A percentile compares a stretch with the other conserved stretches of the same genome.
phyloP scores from a whole-genome alignment of 164 flowering plant genomes.

The Macadamia integrifolia region DNA sequence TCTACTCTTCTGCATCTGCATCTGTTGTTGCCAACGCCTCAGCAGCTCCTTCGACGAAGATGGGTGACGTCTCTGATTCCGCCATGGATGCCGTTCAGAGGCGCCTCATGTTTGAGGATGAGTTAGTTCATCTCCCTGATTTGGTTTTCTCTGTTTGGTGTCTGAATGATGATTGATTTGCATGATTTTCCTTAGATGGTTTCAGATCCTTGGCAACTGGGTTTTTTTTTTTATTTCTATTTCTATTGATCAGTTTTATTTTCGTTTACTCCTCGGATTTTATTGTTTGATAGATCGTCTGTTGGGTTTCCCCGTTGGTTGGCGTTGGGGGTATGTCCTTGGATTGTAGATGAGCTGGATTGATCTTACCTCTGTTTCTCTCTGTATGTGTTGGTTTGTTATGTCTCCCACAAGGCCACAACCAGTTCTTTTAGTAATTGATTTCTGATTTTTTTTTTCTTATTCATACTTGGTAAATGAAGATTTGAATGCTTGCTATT shows the following conservation, averaged over 20 bases:
- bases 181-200: background rate
- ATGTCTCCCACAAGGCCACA: too few species aligned
- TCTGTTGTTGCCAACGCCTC: background rate
- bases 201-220: background rate
- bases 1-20: background rate
- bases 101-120: slow-evolving; percentile 82
- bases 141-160: background rate
- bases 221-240: background rate
- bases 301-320: background rate
- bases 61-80: slow-evolving; percentile 42
- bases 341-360: too few species aligned
- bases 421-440: background rate
- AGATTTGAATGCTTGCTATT: too few species aligned
- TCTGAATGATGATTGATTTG: background rate
- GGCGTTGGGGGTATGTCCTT: background rate
- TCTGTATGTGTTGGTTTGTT: too few species aligned
- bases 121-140: slow-evolving; percentile 29
- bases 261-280: background rate
- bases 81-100: slow-evolving; percentile 77
- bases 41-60: slow-evolving; percentile 9
- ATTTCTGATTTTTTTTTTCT: background rate
- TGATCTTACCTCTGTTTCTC: too few species aligned
- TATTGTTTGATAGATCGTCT: background rate
- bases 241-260: background rate
- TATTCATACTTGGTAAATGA: background rate